Evolutionary conservation across 805 yeast species (phyloP).

Genomic region (Sugiyamaella marilandica): DNA sequence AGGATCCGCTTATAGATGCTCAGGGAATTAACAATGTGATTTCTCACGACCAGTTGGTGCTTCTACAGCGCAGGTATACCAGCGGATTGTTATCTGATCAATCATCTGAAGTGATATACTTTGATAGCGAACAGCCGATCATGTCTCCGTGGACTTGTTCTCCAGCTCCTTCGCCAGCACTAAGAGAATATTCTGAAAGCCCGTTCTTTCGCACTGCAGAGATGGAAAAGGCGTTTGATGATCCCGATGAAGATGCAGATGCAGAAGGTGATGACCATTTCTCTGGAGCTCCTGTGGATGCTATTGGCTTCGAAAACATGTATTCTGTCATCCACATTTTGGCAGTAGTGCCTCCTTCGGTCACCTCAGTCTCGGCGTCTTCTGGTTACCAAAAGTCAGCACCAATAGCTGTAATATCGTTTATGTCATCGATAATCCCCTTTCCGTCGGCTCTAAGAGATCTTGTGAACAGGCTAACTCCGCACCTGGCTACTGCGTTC

Average conservation of each 20-base stretch:
- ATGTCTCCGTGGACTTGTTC: slow-evolving; percentile 31
- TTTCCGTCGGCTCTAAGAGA: slow-evolving; percentile 26
- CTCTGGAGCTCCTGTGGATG: slow-evolving; percentile 22
- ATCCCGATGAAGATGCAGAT: slow-evolving; percentile 15
- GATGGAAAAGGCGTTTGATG: slow-evolving; percentile 24
- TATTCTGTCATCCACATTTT: slow-evolving; percentile 30
- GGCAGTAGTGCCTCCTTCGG: slow-evolving; percentile 24
- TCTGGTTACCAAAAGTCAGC: slow-evolving; percentile 14
- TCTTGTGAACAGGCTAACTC: slow-evolving; percentile 24
- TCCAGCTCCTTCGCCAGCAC: slow-evolving; percentile 33
- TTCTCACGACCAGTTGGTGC: slow-evolving; percentile 24
- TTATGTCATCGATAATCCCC: slow-evolving; percentile 30
- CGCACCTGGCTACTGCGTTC: slow-evolving; percentile 30
- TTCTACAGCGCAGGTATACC: slow-evolving; percentile 28
- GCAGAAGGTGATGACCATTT: slow-evolving; percentile 1
- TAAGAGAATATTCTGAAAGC: slow-evolving; percentile 23
- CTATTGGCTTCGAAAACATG: slow-evolving; percentile 31
- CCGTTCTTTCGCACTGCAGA: slow-evolving; percentile 26
- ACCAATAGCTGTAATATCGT: slow-evolving; percentile 31
- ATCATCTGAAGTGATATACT: slow-evolving; percentile 17
- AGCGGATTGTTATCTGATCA: background rate
- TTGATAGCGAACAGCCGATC: slow-evolving; percentile 29
- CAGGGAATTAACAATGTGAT: slow-evolving; percentile 27
- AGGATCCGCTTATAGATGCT: slow-evolving; percentile 30
- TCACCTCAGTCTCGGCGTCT: slow-evolving; percentile 4